Base-by-base conservation (phyloP, 768 basidiomycete species). In the Suillus cothurnatus region DNA sequence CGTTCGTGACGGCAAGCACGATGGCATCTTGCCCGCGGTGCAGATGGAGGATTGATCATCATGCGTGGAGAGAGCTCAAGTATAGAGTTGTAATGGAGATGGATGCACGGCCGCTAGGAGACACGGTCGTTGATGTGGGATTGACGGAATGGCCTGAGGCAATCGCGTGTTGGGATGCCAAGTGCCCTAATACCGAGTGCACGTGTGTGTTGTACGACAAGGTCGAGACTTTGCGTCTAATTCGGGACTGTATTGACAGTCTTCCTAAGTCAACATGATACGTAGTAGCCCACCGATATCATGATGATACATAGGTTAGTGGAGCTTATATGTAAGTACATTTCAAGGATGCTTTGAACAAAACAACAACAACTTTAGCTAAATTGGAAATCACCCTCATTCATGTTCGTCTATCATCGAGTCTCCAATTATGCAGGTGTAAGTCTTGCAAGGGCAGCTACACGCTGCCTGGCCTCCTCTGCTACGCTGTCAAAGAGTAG, bases 61-160 rank as follows among this genome's bases (percentile, higher is more conserved):
- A 83, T 61, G 85, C 86, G 6, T 89, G 88, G 88, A 80, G 86
- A 68, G 86, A 88, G 71, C 79, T 90, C 63, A 89, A 89, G 71
- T 80, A 84, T 69, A 81, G 76, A 56, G 83, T 89, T 62, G 71
- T 85, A 5, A 67, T 79, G 59, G 88, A 88, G 78, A 84, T 90
- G 76, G 88, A 90, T 66, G 66, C 69, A 9, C 81, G 86, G 14
- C 86, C 88, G 5, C 74, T 83, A 19, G 88, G 88, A 6, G 88
- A 90, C 70, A 86, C 86, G 7, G 77, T 90, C 47, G 52, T 81
- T 65, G 76, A 81, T 11, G 61, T 65, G 12, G 88, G 88, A 2
- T 72, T 90, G 59, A 69, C 71, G 17, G 81, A 82, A 41, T 90
- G 88, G 87, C 75, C 80, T 0, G 85, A 86, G 68, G 85, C 88